Evolutionary conservation across 768 basidiomycete species (phyloP).

Genomic region (Lentinula sp.): DNA sequence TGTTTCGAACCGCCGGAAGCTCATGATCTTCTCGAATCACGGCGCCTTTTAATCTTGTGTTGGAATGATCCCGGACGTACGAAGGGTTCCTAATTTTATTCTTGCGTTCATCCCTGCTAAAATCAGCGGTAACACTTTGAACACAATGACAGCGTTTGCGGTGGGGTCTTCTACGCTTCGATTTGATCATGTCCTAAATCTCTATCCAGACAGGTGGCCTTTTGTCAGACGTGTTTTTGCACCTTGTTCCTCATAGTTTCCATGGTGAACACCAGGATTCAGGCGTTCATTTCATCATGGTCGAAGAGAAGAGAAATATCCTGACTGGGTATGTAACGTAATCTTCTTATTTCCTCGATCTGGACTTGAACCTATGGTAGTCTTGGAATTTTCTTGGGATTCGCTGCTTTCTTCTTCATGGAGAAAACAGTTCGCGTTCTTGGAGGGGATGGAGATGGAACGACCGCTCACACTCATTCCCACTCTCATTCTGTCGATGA

Average conservation of each 20-base stretch:
- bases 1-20: constrained; percentile 3
- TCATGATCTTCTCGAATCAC: neutral
- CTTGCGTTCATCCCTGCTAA: constrained; percentile 90
- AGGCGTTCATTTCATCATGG: constrained; percentile 73
- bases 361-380: constrained; percentile 26
- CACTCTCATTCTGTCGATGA: constrained; percentile 45
- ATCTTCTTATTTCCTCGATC: neutral
- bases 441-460: constrained; percentile 51
- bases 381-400: constrained; percentile 79
- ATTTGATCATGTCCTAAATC: constrained; percentile 13
- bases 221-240: constrained; percentile 88
- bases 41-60: constrained; percentile 1
- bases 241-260: constrained; percentile 88
- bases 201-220: constrained; percentile 72
- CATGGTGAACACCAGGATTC: constrained; percentile 79
- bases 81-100: constrained; percentile 89
- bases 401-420: constrained; percentile 89
- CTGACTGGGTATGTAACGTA: constrained; percentile 61
- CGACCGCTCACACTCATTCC: constrained; percentile 51
- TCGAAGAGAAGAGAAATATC: constrained; percentile 90
- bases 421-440: constrained; percentile 87
- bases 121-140: constrained; percentile 78
- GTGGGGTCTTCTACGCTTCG: constrained; percentile 33
- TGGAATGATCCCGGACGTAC: constrained; percentile 8
- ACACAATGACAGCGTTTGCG: constrained; percentile 93